Conservation (phyloP, 2,329 filamentous ascomycete genomes). For the Trichoderma pleuroti region DNA sequence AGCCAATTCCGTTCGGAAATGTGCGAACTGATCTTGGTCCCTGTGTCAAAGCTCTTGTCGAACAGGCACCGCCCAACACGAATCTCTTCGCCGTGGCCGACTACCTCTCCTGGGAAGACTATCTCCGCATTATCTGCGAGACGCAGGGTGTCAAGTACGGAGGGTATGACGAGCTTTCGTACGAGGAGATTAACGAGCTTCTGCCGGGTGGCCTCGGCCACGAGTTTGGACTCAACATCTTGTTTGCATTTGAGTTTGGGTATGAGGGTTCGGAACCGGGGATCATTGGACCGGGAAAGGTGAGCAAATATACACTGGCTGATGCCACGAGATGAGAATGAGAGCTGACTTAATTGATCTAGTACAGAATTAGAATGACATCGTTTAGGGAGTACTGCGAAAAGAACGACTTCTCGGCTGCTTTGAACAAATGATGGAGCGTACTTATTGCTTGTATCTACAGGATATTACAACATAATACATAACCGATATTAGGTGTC, state of each 20-base stretch:
- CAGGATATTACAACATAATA: neutral
- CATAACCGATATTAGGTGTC: neutral
- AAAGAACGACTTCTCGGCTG: neutral
- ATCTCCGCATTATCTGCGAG: conserved; percentile 19
- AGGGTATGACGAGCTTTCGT: conserved; percentile 22
- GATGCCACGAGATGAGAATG: too few species aligned
- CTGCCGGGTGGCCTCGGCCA: conserved; percentile 20
- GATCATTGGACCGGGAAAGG: conserved; percentile 19
- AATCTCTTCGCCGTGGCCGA: conserved; percentile 22
- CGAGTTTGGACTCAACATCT: conserved; percentile 21
- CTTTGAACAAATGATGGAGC: neutral
- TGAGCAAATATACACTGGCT: neutral
- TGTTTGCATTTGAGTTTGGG: conserved; percentile 22
- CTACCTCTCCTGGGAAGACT: conserved; percentile 19
- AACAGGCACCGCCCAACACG: conserved; percentile 13
- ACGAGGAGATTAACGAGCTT: conserved; percentile 19
- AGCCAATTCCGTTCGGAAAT: conserved; percentile 20
- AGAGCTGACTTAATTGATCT: neutral
- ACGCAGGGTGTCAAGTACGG: conserved; percentile 21
- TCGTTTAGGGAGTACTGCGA: conserved; percentile 6
- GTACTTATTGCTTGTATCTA: neutral
- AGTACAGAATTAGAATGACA: neutral
- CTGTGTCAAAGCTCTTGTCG: conserved; percentile 19
- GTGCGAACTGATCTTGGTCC: conserved; percentile 20
- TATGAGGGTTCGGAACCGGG: conserved; percentile 21